phyloP scores from a whole-genome alignment of 805 yeast genomes.

The Lipomyces starkeyi region DNA sequence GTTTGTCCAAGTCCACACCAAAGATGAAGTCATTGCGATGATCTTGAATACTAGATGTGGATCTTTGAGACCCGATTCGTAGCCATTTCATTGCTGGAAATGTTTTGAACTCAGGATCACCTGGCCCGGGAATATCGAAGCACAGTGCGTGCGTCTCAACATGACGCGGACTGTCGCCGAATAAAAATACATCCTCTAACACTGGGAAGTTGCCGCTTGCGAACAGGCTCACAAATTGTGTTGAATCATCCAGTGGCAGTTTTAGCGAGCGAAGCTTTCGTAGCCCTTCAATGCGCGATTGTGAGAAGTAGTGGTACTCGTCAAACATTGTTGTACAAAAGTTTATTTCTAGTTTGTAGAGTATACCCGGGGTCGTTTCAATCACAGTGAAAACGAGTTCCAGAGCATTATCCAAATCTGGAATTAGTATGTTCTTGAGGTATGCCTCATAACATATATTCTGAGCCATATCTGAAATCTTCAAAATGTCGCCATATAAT shows the following conservation, averaged over 20 bases:
- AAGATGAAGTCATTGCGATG: not conserved
- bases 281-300: not conserved
- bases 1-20: not conserved
- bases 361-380: conserved; percentile 2
- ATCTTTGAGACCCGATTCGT: conserved; percentile 18
- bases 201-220: not conserved
- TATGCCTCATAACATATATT: conserved; percentile 1
- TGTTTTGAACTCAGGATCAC: not conserved
- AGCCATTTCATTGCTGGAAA: conserved; percentile 6
- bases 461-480: not conserved
- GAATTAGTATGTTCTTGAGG: not conserved
- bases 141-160: not conserved
- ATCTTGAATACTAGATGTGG: conserved; percentile 10
- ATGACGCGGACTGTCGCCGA: not conserved
- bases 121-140: conserved; percentile 3
- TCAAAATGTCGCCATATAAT: not conserved
- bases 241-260: conserved; percentile 14
- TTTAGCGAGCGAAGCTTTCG: conserved; percentile 4
- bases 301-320: not conserved
- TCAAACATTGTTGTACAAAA: conserved; percentile 9
- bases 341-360: conserved; percentile 13
- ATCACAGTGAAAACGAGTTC: not conserved
- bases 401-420: not conserved
- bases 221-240: conserved; percentile 4
- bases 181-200: conserved; percentile 11